phyloP scores from a whole-genome alignment of 1,284 basidiomycete genomes.

The Cryptococcus sp. region DNA sequence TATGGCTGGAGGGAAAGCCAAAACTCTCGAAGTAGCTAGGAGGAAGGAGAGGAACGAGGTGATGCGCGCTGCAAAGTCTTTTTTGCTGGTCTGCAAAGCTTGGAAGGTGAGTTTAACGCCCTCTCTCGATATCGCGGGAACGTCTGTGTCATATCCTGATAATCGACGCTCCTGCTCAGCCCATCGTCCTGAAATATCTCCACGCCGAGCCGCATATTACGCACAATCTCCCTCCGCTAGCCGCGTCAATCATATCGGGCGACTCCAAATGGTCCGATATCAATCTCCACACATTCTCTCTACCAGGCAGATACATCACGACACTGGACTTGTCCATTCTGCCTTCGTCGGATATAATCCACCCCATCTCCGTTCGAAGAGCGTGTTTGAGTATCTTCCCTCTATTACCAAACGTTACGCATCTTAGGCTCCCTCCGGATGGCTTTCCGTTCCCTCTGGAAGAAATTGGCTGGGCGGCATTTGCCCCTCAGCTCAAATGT shows the following conservation, averaged over 20 bases:
- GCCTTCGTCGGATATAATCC: constrained; percentile 46
- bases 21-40: constrained; percentile 11
- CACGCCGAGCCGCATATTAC: constrained; percentile 64
- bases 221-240: constrained; percentile 61
- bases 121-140: neutral
- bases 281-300: constrained; percentile 75
- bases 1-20: constrained; percentile 29
- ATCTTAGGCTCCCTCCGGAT: constrained; percentile 64
- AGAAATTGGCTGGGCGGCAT: constrained; percentile 57
- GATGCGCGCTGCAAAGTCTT: constrained; percentile 40
- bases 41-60: constrained; percentile 24
- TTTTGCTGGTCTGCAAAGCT: constrained; percentile 67
- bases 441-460: constrained; percentile 54
- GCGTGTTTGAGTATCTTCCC: constrained; percentile 46
- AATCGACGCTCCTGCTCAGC: constrained; percentile 55
- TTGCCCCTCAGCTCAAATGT: constrained; percentile 54
- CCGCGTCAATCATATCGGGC: constrained; percentile 60
- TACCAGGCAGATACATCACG: constrained; percentile 80
- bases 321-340: constrained; percentile 67
- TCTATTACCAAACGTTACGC: constrained; percentile 15
- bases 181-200: constrained; percentile 66
- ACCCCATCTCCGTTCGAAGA: constrained; percentile 63
- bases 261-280: constrained; percentile 83
- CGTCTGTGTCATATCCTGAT: neutral
- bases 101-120: constrained; percentile 64